These are phyloP conservation scores for Brassica balearica DNA, from an alignment of 441 rosid genomes.

Conservation along the genomic window DNA sequence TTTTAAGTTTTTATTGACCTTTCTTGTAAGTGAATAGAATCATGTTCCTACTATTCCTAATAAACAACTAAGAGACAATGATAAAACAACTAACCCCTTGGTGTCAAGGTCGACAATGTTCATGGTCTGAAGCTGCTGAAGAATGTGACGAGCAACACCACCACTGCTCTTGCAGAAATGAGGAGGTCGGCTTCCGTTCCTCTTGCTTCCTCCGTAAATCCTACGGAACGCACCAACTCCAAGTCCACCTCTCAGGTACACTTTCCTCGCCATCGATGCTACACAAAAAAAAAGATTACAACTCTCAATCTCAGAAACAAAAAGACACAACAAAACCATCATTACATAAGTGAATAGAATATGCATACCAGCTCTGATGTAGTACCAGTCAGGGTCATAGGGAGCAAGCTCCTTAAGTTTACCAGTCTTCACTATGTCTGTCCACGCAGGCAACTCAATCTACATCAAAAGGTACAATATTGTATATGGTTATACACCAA, in stretches of 20 bases:
- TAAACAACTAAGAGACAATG: neutral
- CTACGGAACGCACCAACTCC: constrained; percentile 92
- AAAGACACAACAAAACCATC: neutral
- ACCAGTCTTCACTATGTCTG: constrained; percentile 92
- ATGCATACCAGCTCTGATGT: constrained; percentile 76
- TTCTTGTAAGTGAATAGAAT: no score
- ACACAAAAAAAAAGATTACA: neutral
- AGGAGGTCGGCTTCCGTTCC: constrained; percentile 91
- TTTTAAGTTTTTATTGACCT: no score
- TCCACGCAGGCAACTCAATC: constrained; percentile 93
- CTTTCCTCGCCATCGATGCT: constrained; percentile 97
- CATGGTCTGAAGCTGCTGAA: constrained; percentile 82
- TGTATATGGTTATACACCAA: neutral
- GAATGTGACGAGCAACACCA: constrained; percentile 84
- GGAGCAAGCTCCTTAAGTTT: constrained; percentile 93
- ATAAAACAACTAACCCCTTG: constrained; percentile 64
- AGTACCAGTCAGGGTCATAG: constrained; percentile 96
- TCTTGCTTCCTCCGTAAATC: constrained; percentile 93
- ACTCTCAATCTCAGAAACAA: neutral
- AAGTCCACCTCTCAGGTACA: constrained; percentile 90
- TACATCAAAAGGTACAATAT: constrained; percentile 28
- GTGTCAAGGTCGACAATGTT: constrained; percentile 75
- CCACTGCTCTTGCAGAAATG: constrained; percentile 98
- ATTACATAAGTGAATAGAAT: neutral
- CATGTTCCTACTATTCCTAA: neutral